Conservation (phyloP, 352 stramenopile genomes). For the Peronospora destructor region DNA sequence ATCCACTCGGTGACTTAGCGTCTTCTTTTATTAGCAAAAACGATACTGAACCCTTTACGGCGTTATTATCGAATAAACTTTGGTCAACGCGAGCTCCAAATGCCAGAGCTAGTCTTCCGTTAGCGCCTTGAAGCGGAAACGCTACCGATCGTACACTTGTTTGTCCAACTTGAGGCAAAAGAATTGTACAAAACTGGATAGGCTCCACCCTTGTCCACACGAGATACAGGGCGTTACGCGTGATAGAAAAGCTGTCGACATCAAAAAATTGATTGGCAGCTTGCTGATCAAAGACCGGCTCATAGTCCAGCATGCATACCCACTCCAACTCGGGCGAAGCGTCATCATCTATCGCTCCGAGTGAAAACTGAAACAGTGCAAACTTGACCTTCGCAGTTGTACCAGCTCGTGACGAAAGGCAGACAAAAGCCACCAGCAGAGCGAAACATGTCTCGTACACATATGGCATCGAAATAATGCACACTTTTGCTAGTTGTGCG, state of each 20-base stretch:
- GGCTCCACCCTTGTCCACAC: slow-evolving; percentile 55
- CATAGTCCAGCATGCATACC: slow-evolving; percentile 61
- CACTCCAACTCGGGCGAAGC: slow-evolving; percentile 41
- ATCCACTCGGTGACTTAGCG: slow-evolving; percentile 27
- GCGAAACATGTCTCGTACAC: slow-evolving; percentile 48
- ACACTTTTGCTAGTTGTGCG: slow-evolving; percentile 50
- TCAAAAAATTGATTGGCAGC: slow-evolving; percentile 37
- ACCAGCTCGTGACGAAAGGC: slow-evolving; percentile 35
- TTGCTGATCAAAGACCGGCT: slow-evolving; percentile 46
- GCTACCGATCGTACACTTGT: slow-evolving; percentile 44
- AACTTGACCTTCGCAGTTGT: slow-evolving; percentile 51
- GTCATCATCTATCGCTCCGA: slow-evolving; percentile 25
- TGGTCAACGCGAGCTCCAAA: slow-evolving; percentile 52
- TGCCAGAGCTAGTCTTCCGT: slow-evolving; percentile 37
- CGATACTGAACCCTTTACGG: slow-evolving; percentile 57
- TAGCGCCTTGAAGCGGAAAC: slow-evolving; percentile 65
- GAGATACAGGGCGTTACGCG: slow-evolving; percentile 54
- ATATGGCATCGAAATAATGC: slow-evolving; percentile 63
- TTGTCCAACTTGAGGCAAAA: slow-evolving; percentile 44
- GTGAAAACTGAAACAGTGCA: slow-evolving; percentile 60
- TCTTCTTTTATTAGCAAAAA: slow-evolving; percentile 58
- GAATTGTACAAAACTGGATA: slow-evolving; percentile 57
- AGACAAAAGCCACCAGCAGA: slow-evolving; percentile 63
- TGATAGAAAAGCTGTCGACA: slow-evolving; percentile 58
- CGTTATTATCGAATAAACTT: slow-evolving; percentile 40